Evolutionary conservation across 2,329 filamentous ascomycete genomes (phyloP).

Genomic region (Botrytis pseudocinerea): DNA sequence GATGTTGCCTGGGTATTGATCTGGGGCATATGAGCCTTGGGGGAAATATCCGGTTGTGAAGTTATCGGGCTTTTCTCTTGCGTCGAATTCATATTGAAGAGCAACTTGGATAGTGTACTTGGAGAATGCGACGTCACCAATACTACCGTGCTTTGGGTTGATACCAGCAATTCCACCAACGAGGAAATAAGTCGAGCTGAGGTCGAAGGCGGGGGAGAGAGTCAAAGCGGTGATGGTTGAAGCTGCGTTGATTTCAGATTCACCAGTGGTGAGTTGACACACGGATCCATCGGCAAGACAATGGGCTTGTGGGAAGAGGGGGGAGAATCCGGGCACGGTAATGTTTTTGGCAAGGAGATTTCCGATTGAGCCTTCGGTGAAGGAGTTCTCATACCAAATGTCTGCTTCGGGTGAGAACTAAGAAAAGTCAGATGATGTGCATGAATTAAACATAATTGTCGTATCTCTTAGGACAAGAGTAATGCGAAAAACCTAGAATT

Average conservation of each 20-base stretch:
- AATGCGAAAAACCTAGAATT: neutral
- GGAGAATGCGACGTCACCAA: slow-evolving; percentile 66
- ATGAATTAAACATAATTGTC: neutral
- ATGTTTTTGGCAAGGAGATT: slow-evolving; percentile 59
- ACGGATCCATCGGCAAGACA: slow-evolving; percentile 62
- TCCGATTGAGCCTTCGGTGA: slow-evolving; percentile 48
- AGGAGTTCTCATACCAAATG: slow-evolving; percentile 59
- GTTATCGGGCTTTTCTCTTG: slow-evolving; percentile 64
- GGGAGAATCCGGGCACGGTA: slow-evolving; percentile 62
- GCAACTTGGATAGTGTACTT: slow-evolving; percentile 72
- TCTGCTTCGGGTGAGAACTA: slow-evolving; percentile 64
- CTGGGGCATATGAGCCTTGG: slow-evolving; percentile 56
- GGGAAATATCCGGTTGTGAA: slow-evolving; percentile 70
- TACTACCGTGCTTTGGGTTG: slow-evolving; percentile 65
- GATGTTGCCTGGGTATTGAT: slow-evolving; percentile 56
- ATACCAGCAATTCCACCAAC: slow-evolving; percentile 73
- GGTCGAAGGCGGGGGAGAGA: slow-evolving; percentile 62
- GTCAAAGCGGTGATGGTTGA: slow-evolving; percentile 62
- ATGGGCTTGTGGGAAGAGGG: slow-evolving; percentile 63
- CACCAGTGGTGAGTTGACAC: slow-evolving; percentile 69
- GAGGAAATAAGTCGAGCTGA: slow-evolving; percentile 69
- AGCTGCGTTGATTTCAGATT: slow-evolving; percentile 75
- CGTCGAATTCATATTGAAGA: slow-evolving; percentile 74
- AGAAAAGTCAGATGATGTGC: neutral
- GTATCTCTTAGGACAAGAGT: neutral